Evolutionary conservation across 2,329 filamentous ascomycete genomes (phyloP).

Genomic region (Coniochaeta prunicola): DNA sequence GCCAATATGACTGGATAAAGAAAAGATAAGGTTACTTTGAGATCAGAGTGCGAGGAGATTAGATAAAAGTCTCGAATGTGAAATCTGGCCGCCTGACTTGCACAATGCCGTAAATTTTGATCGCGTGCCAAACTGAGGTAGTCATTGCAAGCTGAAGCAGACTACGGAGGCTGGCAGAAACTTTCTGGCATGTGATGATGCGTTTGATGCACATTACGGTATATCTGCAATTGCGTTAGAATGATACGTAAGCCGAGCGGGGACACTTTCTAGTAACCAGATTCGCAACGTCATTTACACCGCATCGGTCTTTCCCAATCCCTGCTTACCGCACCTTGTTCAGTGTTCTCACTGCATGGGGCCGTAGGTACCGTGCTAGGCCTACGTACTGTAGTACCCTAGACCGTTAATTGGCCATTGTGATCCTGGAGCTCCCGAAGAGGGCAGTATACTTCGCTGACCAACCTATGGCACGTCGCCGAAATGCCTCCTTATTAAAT

Average conservation of each 20-base stretch:
- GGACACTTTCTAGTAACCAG: no score
- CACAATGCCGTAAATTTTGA: not conserved
- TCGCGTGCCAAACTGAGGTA: not conserved
- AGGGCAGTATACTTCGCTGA: no score
- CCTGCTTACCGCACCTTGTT: not conserved
- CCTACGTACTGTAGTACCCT: not conserved
- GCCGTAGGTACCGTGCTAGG: no score
- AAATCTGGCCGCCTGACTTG: no score
- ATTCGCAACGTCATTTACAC: constrained; percentile 3
- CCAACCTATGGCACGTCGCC: not conserved
- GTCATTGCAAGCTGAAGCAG: no score
- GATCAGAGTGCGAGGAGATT: no score
- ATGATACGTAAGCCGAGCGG: no score
- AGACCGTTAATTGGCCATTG: no score
- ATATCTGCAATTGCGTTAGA: not conserved
- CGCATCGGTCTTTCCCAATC: not conserved
- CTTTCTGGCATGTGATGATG: constrained; percentile 11
- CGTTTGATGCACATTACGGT: constrained; percentile 3
- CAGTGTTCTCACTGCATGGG: not conserved
- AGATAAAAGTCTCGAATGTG: no score
- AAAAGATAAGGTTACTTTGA: no score
- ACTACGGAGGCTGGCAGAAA: not conserved
- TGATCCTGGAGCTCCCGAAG: no score
- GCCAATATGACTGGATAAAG: no score
- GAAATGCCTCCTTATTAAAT: not conserved